Percentiles rank a stretch among this genome's conserved stretches.
Conservation (phyloP, 768 basidiomycete species). For the Phanerochaete carnosa region DNA sequence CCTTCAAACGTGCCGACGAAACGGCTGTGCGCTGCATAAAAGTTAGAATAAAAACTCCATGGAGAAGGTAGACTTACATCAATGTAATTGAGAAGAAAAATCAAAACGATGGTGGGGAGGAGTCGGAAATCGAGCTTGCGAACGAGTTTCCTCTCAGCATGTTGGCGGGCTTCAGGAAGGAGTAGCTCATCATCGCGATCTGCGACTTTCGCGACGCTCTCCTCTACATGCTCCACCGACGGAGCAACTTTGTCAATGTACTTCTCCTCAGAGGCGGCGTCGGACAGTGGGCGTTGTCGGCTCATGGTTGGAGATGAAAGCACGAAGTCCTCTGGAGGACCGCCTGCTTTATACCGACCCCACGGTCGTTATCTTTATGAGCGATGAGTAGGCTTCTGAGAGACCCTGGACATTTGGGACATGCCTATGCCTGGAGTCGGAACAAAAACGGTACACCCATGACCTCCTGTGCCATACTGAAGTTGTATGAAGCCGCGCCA, state of each 20-base stretch:
- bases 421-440: conserved; percentile 3
- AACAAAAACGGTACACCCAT: conserved; percentile 2
- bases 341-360: not conserved
- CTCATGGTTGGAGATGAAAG: not conserved
- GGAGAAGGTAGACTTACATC: conserved; percentile 39
- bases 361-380: not conserved
- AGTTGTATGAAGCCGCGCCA: not conserved
- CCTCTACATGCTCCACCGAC: conserved; percentile 12
- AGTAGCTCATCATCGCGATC: conserved; percentile 21
- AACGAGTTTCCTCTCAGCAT: conserved; percentile 40
- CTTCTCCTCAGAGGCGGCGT: not conserved
- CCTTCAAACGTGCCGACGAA: conserved; percentile 36
- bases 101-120: conserved; percentile 53
- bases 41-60: not conserved
- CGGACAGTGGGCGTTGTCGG: not conserved
- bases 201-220: not conserved
- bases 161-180: conserved; percentile 16
- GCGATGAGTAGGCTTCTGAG: not conserved
- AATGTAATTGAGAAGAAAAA: conserved; percentile 68
- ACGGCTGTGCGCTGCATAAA: conserved; percentile 33
- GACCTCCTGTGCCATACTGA: not conserved
- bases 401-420: not conserved
- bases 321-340: not conserved
- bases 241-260: not conserved
- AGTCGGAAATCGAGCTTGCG: conserved; percentile 54